A percentile compares a stretch with the other conserved stretches of the same genome.
These are phyloP conservation scores for Pythium dissimile DNA, from an alignment of 352 stramenopile genomes.

Conservation along the genomic window DNA sequence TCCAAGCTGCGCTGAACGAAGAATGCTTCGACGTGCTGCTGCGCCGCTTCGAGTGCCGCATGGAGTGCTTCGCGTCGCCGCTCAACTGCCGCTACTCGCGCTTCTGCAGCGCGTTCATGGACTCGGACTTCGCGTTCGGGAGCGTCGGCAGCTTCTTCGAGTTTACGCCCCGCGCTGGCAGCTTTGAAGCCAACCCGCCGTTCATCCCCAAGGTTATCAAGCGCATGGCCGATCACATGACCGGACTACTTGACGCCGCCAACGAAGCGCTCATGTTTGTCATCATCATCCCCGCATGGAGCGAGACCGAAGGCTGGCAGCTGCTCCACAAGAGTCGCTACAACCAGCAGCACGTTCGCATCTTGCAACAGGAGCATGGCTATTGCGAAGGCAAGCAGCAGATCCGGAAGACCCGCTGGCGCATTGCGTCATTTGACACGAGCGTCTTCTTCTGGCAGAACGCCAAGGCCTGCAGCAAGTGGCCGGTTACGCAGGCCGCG, in stretches of 20 bases:
- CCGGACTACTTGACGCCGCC: constrained; percentile 58
- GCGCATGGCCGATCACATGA: constrained; percentile 88
- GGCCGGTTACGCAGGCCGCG: constrained; percentile 59
- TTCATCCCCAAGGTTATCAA: constrained; percentile 93
- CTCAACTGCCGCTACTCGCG: constrained; percentile 91
- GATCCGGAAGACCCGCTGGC: constrained; percentile 83
- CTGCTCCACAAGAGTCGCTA: constrained; percentile 70
- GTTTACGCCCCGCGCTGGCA: constrained; percentile 79
- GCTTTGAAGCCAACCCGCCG: constrained; percentile 94
- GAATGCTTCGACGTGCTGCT: constrained; percentile 91
- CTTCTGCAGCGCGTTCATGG: constrained; percentile 89
- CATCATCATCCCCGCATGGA: constrained; percentile 90
- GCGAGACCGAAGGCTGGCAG: constrained; percentile 82
- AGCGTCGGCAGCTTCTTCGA: constrained; percentile 94
- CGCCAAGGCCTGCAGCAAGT: constrained; percentile 58
- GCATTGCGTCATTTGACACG: constrained; percentile 93
- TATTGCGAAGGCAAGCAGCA: constrained; percentile 93
- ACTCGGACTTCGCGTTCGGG: constrained; percentile 88
- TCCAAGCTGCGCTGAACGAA: constrained; percentile 90
- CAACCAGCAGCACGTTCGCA: constrained; percentile 66
- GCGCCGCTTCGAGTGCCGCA: constrained; percentile 87
- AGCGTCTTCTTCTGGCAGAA: constrained; percentile 97
- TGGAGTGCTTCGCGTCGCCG: constrained; percentile 94
- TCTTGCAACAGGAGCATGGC: constrained; percentile 85
- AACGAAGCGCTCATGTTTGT: constrained; percentile 84